Evolutionary conservation across 768 basidiomycete genomes (phyloP), one percentile per base, ranked within the genome.

Genomic region (Tulasnella calospora): DNA sequence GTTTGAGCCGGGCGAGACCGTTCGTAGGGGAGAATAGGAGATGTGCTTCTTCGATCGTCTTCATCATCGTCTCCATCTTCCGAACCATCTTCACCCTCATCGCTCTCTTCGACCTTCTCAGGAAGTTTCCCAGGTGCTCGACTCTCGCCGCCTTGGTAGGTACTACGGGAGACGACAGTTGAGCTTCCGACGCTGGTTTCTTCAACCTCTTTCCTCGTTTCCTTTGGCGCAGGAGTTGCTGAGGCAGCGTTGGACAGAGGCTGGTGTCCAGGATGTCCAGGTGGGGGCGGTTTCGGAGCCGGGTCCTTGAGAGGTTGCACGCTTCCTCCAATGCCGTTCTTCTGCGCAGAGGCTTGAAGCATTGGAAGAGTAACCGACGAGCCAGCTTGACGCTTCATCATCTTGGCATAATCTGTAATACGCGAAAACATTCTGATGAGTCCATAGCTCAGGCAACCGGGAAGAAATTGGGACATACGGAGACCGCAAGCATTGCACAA

Each of bases 401-500:
- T 41, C 69, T 79, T 79, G 77, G 79, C 79, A 77, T 79, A 79
- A 51, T 79, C 79, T 79, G 67, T 38, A 71, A 30, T n/a, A 51
- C 17, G 40, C 23, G 44, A 19, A 78, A 44, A n/a, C 41, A 36
- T 2, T 36, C 30, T 47, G 15, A 33, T 61, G 8, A 80, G 61
- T 51, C 38, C 19, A 17, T 13, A 70, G 10, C 23, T 44, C 3
- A 61, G 27, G 41, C 35, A 67, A 76, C 44, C 12, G 33, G 15
- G 9, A 57, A n/a, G 15, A 19, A 36, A 69, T 10, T 21, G 19
- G 17, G 1, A 55, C 79, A 21, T 73, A 80, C 79, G 79, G 19
- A 80, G 71, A 19, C 79, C 84, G 80, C 84, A 85, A 77, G 84
- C 84, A 80, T 84, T 84, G 74, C 84, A 85, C 71, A 85, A 77